Conservation (phyloP, 2,329 filamentous ascomycete genomes). For the Nannizziopsis arthrosporioides region DNA sequence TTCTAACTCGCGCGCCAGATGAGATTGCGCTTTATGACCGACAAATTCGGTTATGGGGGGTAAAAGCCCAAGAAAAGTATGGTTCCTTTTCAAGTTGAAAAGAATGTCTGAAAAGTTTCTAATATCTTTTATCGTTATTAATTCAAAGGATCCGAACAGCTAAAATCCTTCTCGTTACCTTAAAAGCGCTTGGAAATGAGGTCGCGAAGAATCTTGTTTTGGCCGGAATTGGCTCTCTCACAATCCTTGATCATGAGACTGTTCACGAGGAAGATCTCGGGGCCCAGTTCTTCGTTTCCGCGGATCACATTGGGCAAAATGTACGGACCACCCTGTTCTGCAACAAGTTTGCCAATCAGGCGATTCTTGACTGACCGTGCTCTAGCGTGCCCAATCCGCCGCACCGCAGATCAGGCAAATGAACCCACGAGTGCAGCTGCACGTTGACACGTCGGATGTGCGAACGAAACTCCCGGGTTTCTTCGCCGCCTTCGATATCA, state of each 20-base stretch:
- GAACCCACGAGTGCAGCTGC: conserved; percentile 75
- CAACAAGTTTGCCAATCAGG: background rate
- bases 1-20: conserved; percentile 42
- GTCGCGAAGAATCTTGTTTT: conserved; percentile 95
- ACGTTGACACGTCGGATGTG: conserved; percentile 57
- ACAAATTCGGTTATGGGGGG: conserved; percentile 93
- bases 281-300: conserved; percentile 68
- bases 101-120: background rate
- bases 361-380: conserved; percentile 13
- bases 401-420: conserved; percentile 66
- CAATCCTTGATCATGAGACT: conserved; percentile 65
- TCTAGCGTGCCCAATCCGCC: conserved; percentile 64
- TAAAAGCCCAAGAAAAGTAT: conserved; percentile 74
- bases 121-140: background rate
- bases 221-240: conserved; percentile 81
- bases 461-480: conserved; percentile 58
- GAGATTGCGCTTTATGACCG: conserved; percentile 96
- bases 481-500: conserved; percentile 68
- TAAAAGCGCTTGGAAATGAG: conserved; percentile 82
- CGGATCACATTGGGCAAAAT: conserved; percentile 63
- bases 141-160: conserved; percentile 63
- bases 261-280: conserved; percentile 73
- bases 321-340: conserved; percentile 27
- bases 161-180: conserved; percentile 77
- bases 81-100: conserved; percentile 7